phyloP scores from a whole-genome alignment of 306 rosid species.

The Prunus padus region DNA sequence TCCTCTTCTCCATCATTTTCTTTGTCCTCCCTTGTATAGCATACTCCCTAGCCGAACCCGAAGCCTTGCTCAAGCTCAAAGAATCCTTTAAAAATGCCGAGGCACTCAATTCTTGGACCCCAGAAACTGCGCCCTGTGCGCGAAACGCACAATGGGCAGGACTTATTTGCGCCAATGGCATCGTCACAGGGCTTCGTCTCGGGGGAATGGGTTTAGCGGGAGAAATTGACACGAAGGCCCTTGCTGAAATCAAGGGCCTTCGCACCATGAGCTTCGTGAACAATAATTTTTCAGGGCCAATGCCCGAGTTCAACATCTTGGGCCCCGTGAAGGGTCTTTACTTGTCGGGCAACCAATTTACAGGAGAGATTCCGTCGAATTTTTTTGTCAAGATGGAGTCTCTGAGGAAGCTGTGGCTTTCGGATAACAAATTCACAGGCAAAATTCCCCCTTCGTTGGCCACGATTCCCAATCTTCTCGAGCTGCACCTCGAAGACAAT shows the following conservation, averaged over 20 bases:
- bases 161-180: slow-evolving; percentile 39
- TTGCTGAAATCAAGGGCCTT: slow-evolving; percentile 42
- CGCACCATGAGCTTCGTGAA: slow-evolving; percentile 50
- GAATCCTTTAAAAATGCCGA: slow-evolving; percentile 36
- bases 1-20: slow-evolving; percentile 16
- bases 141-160: slow-evolving; percentile 49
- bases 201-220: slow-evolving; percentile 49
- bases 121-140: slow-evolving; percentile 39
- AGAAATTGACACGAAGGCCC: slow-evolving; percentile 39
- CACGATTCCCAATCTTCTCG: slow-evolving; percentile 41
- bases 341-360: slow-evolving; percentile 60
- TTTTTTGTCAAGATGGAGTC: slow-evolving; percentile 54
- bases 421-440: slow-evolving; percentile 58
- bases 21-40: slow-evolving; percentile 5
- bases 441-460: slow-evolving; percentile 50
- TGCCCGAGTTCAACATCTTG: slow-evolving; percentile 55
- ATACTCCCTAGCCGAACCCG: slow-evolving; percentile 47
- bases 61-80: slow-evolving; percentile 59
- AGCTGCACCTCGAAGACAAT: slow-evolving; percentile 60
- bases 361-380: slow-evolving; percentile 58
- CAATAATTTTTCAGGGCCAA: slow-evolving; percentile 61
- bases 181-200: slow-evolving; percentile 55
- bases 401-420: slow-evolving; percentile 64
- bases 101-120: slow-evolving; percentile 47
- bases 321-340: slow-evolving; percentile 52